Conservation (phyloP, 1,284 basidiomycete genomes). For the Fomes fomentarius region DNA sequence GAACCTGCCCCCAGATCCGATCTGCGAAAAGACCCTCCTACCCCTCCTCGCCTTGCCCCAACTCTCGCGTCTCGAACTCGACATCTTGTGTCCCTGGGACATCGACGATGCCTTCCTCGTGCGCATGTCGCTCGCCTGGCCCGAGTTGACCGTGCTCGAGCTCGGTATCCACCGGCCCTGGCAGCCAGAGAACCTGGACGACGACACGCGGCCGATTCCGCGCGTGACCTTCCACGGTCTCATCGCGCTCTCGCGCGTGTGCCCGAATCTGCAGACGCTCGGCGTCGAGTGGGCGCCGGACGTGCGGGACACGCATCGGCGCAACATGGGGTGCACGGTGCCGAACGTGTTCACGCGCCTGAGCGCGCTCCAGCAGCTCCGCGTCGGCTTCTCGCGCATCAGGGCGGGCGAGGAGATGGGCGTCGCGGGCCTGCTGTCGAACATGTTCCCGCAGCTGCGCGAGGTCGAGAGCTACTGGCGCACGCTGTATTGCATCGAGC, state of each 20-base stretch:
- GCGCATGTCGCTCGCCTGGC: background rate
- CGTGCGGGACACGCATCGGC: background rate
- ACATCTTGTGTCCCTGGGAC: constrained; percentile 7
- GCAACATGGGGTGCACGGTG: background rate
- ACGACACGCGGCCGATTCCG: background rate
- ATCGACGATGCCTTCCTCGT: constrained; percentile 3
- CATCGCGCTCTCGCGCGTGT: constrained; percentile 6
- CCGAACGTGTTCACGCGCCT: background rate
- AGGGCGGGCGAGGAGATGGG: background rate
- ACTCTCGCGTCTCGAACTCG: background rate
- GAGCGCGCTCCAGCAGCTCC: background rate
- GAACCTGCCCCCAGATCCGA: background rate
- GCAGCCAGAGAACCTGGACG: background rate
- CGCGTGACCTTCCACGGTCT: constrained; percentile 9
- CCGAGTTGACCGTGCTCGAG: background rate
- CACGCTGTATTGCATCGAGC: too few species aligned
- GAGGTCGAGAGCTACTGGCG: background rate
- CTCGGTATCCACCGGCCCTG: constrained; percentile 4
- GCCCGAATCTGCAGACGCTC: constrained; percentile 3
- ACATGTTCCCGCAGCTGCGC: constrained; percentile 3
- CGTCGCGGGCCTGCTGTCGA: background rate
- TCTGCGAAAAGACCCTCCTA: background rate
- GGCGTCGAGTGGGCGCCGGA: constrained; percentile 11
- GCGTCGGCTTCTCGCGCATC: constrained; percentile 1
- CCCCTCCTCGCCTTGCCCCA: background rate